phyloP scores from a whole-genome alignment of 164 flowering plant species.

The Litsea cubeba region DNA sequence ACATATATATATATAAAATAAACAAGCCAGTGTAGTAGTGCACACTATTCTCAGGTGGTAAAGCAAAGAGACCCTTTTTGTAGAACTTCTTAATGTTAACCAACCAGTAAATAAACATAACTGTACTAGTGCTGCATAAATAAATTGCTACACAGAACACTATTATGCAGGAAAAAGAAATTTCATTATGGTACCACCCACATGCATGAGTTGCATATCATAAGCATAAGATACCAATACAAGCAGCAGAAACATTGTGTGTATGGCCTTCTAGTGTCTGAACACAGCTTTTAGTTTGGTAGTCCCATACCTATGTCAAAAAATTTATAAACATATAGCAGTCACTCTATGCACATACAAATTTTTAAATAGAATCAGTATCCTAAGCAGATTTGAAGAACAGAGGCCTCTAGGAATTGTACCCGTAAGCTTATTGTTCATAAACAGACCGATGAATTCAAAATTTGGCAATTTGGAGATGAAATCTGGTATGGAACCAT shows the following conservation, averaged over 20 bases:
- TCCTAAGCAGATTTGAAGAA: conserved; percentile 34
- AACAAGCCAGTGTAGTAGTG: too few relatives aligned
- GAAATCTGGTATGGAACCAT: conserved; percentile 52
- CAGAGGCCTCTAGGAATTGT: conserved; percentile 43
- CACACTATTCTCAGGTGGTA: too few relatives aligned
- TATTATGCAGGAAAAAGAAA: too few relatives aligned
- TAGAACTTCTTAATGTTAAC: too few relatives aligned
- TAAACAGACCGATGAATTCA: conserved; percentile 56
- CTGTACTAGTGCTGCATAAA: too few relatives aligned
- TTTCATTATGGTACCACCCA: too few relatives aligned
- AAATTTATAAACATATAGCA: conserved; percentile 3
- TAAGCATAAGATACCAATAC: too few relatives aligned
- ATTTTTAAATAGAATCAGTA: conserved; percentile 47
- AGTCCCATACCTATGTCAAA: conserved; percentile 77
- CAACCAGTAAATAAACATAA: too few relatives aligned
- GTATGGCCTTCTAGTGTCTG: conserved; percentile 94
- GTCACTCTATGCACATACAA: conserved; percentile 10
- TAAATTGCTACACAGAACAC: too few relatives aligned
- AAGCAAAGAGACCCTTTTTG: too few relatives aligned
- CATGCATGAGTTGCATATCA: too few relatives aligned
- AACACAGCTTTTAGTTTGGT: conserved; percentile 88
- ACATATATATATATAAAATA: too few relatives aligned
- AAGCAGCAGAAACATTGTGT: conserved; percentile 90
- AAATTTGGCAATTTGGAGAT: conserved; percentile 50
- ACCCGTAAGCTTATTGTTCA: conserved; percentile 63